Evolutionary conservation across 305 asterid species (phyloP).

Genomic region (Lippia alba): DNA sequence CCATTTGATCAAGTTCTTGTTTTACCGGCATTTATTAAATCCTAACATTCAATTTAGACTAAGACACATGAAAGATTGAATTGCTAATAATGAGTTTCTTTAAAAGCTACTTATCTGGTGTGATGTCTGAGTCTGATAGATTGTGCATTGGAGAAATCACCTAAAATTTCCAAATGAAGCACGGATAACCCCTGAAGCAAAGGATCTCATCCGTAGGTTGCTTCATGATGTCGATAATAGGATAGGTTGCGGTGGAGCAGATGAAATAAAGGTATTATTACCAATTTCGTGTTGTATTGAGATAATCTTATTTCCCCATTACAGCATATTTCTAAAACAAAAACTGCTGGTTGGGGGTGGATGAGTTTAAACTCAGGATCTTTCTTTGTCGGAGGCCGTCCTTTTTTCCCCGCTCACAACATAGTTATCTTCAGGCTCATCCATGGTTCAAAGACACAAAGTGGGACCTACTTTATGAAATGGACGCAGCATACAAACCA

Average conservation of each 20-base stretch:
- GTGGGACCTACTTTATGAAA: slow-evolving; percentile 69
- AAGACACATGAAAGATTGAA: background rate
- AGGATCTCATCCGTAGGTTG: slow-evolving; percentile 59
- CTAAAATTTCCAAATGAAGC: slow-evolving; percentile 63
- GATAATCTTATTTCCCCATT: slow-evolving; percentile 5
- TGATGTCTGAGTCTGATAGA: slow-evolving; percentile 46
- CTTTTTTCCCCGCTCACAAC: too few species aligned
- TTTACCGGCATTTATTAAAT: background rate
- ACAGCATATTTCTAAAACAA: background rate
- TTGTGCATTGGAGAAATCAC: slow-evolving; percentile 71
- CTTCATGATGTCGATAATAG: slow-evolving; percentile 64
- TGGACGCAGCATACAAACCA: slow-evolving; percentile 84
- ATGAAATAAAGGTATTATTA: slow-evolving; percentile 61
- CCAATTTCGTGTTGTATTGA: background rate
- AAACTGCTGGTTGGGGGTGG: too few species aligned
- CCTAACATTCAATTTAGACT: background rate
- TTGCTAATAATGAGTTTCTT: background rate
- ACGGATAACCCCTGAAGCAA: slow-evolving; percentile 66
- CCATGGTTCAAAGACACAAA: slow-evolving; percentile 73
- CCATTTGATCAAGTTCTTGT: slow-evolving; percentile 8
- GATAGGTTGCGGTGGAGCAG: slow-evolving; percentile 70
- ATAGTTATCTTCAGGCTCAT: slow-evolving; percentile 52
- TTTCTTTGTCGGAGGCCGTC: too few species aligned
- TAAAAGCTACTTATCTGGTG: background rate
- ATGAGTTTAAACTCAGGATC: too few species aligned